phyloP scores from a whole-genome alignment of 768 basidiomycete genomes.

The Auricularia cornea region DNA sequence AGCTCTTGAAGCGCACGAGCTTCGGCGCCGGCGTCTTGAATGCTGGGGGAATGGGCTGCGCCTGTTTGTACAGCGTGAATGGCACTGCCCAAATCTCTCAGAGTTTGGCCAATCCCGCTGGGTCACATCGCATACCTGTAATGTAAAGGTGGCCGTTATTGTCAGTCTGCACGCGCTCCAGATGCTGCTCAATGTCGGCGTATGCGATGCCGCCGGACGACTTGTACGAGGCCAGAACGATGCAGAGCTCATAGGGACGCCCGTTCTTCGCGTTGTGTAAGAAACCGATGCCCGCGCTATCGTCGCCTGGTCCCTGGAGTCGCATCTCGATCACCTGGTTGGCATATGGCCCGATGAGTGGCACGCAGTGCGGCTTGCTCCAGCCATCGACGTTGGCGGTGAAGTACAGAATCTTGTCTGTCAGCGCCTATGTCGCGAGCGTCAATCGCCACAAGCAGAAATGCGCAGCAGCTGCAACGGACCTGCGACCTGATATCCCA shows the following conservation, averaged over 20 bases:
- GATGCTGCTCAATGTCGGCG: conserved; percentile 22
- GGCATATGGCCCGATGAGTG: conserved; percentile 21
- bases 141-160: conserved; percentile 21
- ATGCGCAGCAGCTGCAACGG: too few relatives aligned
- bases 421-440: conserved; percentile 5
- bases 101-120: neutral
- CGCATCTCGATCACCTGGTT: conserved; percentile 24
- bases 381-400: conserved; percentile 34
- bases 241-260: conserved; percentile 24
- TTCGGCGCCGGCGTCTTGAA: conserved; percentile 23
- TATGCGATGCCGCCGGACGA: conserved; percentile 22
- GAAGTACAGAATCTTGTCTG: conserved; percentile 23
- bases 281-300: neutral
- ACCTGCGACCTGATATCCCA: conserved; percentile 23
- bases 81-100: conserved; percentile 11
- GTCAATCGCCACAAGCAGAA: too few relatives aligned
- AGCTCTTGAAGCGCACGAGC: conserved; percentile 32
- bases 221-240: conserved; percentile 25
- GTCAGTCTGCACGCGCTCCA: conserved; percentile 14
- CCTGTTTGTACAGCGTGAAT: conserved; percentile 26
- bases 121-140: neutral
- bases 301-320: conserved; percentile 8
- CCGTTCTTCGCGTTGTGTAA: conserved; percentile 26
- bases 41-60: conserved; percentile 20
- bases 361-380: conserved; percentile 22